These are phyloP conservation scores for Phylloporus sp. DNA, from an alignment of 1,284 basidiomycete species.

Conservation along the genomic window DNA sequence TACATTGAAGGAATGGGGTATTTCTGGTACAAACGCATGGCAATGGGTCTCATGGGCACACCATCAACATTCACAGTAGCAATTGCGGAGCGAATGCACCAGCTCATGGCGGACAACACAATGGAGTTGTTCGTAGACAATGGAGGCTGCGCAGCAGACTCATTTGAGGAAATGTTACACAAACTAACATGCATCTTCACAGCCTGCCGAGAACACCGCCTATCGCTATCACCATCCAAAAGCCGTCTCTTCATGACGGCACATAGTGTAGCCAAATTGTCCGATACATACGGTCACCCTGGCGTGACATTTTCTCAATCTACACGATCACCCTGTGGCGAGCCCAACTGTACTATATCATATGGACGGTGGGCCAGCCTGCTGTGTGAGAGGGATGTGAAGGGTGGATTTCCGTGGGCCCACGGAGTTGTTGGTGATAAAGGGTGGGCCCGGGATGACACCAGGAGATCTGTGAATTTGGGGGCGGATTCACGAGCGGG, in stretches of 20 bases:
- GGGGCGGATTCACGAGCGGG: too few species aligned
- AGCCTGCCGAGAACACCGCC: not conserved
- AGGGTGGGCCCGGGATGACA: too few species aligned
- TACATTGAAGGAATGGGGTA: not conserved
- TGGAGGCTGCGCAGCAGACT: not conserved
- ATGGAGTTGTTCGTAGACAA: not conserved
- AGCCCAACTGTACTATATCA: too few species aligned
- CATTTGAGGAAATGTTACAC: not conserved
- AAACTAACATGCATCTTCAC: not conserved
- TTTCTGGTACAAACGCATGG: not conserved
- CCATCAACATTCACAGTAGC: not conserved
- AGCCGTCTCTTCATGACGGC: not conserved
- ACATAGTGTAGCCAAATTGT: too few species aligned
- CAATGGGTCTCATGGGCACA: not conserved
- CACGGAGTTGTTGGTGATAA: too few species aligned
- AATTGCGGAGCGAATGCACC: not conserved
- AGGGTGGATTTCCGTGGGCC: too few species aligned
- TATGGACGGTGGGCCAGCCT: too few species aligned
- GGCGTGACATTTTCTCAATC: too few species aligned
- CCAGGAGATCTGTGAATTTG: too few species aligned
- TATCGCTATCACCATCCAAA: not conserved
- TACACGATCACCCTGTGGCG: too few species aligned
- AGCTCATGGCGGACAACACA: not conserved
- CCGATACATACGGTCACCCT: too few species aligned
- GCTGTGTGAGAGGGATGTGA: too few species aligned